phyloP scores from a whole-genome alignment of 352 stramenopile species.

The Phytophthora idaei region DNA sequence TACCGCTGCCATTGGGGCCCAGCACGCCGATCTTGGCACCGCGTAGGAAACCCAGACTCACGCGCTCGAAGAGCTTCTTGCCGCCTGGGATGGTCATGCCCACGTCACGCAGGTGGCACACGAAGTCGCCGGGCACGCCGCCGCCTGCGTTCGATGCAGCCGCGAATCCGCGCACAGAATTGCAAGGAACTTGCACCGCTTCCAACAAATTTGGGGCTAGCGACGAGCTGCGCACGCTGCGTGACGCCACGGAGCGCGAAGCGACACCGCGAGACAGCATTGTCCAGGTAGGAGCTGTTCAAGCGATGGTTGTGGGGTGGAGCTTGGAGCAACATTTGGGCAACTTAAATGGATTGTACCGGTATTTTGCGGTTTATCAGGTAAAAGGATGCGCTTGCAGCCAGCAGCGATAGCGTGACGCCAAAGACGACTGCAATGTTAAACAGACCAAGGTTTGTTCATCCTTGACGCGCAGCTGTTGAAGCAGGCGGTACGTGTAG shows the following conservation, averaged over 20 bases:
- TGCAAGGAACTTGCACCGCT: slow-evolving; percentile 13
- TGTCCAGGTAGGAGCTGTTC: neutral
- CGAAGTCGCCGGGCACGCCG: slow-evolving; percentile 82
- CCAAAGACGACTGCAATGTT: too few relatives aligned
- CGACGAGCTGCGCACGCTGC: slow-evolving; percentile 6
- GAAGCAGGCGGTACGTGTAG: too few relatives aligned
- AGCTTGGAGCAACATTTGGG: neutral
- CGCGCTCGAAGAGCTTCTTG: slow-evolving; percentile 86
- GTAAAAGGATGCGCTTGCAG: too few relatives aligned
- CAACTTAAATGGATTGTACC: neutral
- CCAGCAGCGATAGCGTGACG: too few relatives aligned
- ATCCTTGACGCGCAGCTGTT: too few relatives aligned
- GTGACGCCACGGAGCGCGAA: slow-evolving; percentile 13
- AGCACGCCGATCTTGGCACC: slow-evolving; percentile 97
- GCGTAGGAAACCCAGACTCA: slow-evolving; percentile 80
- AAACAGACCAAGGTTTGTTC: too few relatives aligned
- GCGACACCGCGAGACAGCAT: slow-evolving; percentile 26
- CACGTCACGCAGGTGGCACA: slow-evolving; percentile 78
- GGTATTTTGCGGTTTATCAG: neutral
- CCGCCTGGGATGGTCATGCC: slow-evolving; percentile 78
- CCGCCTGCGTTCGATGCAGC: slow-evolving; percentile 67
- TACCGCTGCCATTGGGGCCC: slow-evolving; percentile 94
- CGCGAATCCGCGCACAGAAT: slow-evolving; percentile 41
- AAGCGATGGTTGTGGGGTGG: neutral
- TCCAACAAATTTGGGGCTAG: slow-evolving; percentile 14